Conservation (phyloP, 495 filamentous ascomycete species). For the Amniculicola lignicola region DNA sequence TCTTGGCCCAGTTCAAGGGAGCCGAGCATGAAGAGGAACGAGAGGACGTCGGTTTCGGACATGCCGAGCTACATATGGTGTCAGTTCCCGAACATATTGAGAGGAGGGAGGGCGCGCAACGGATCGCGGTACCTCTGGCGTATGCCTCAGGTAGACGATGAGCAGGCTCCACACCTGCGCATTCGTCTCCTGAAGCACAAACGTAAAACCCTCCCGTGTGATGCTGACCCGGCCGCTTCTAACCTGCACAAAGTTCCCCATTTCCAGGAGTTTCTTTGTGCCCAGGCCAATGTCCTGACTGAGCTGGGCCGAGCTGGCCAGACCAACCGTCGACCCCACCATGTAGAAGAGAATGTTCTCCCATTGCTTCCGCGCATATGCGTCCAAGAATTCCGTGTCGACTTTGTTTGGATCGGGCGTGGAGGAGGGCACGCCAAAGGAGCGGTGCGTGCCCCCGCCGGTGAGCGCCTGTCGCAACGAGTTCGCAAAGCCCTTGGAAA, state of each 20-base stretch:
- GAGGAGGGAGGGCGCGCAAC: not conserved
- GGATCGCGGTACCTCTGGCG: slow-evolving; percentile 52
- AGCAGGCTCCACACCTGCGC: slow-evolving; percentile 95
- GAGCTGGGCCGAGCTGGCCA: slow-evolving; percentile 47
- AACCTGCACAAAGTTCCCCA: slow-evolving; percentile 74
- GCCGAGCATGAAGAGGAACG: slow-evolving; percentile 94
- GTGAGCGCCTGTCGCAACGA: slow-evolving; percentile 81
- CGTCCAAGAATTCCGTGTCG: slow-evolving; percentile 69
- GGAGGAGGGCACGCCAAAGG: slow-evolving; percentile 80
- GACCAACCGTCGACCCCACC: slow-evolving; percentile 65
- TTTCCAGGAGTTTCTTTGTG: slow-evolving; percentile 75
- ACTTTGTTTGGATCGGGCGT: slow-evolving; percentile 57
- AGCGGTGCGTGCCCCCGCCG: slow-evolving; percentile 77
- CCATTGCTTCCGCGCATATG: slow-evolving; percentile 85
- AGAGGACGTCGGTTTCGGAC: slow-evolving; percentile 88
- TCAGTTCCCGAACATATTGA: not conserved
- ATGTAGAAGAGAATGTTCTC: slow-evolving; percentile 95
- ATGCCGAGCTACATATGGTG: slow-evolving; percentile 57
- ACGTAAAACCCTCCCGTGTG: slow-evolving; percentile 88
- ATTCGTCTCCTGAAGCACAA: slow-evolving; percentile 90
- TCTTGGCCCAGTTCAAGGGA: slow-evolving; percentile 85
- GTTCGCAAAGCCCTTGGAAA: slow-evolving; percentile 70
- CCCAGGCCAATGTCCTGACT: slow-evolving; percentile 60
- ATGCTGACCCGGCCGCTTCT: slow-evolving; percentile 61
- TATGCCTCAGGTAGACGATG: slow-evolving; percentile 85